Percentiles rank a stretch among this genome's conserved stretches.
Evolutionary conservation across 441 rosid genomes (phyloP).

Genomic region (Gossypium schwendimanii): DNA sequence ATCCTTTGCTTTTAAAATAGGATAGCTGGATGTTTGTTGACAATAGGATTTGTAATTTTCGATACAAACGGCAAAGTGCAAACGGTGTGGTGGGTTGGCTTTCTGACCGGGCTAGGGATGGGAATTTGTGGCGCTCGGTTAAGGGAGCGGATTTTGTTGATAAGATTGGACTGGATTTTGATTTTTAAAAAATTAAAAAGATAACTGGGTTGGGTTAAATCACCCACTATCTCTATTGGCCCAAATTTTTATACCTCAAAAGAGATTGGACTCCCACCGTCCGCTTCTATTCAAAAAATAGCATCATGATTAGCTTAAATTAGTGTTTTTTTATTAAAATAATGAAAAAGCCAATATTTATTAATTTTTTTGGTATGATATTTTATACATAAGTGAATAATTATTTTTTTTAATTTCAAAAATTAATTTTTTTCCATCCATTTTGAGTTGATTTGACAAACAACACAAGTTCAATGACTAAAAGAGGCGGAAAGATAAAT

Average conservation of each 20-base stretch:
- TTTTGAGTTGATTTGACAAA: no score
- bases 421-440: no score
- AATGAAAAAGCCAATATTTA: no score
- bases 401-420: no score
- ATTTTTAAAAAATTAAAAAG: background rate
- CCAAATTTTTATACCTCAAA: background rate
- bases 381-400: no score
- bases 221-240: background rate
- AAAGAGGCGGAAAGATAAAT: no score
- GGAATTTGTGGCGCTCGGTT: background rate
- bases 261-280: background rate
- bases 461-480: no score
- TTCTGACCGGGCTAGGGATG: background rate
- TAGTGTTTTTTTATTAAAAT: no score
- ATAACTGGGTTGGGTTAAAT: background rate
- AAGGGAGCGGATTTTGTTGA: background rate
- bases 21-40: conserved; percentile 9
- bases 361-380: no score
- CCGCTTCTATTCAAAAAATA: no score
- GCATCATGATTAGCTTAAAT: no score
- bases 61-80: background rate
- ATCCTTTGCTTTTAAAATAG: conserved; percentile 9
- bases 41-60: background rate
- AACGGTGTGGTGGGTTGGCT: background rate
- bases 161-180: background rate